Conservation (phyloP, 352 stramenopile species). For the Lagenidium giganteum region DNA sequence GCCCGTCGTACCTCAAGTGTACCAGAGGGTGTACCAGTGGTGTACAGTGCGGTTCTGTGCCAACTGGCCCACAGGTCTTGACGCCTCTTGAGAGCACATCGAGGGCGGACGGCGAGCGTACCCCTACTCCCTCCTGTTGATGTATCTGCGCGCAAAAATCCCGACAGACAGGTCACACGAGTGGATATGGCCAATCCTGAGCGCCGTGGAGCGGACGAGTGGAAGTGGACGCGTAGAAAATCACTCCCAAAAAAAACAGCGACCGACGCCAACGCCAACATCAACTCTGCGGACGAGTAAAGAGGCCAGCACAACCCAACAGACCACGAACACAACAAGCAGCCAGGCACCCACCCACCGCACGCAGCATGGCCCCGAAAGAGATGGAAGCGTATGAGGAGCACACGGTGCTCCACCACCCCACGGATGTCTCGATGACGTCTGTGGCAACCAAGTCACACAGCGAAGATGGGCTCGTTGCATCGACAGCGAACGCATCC, state of each 20-base stretch:
- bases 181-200: conserved; percentile 1
- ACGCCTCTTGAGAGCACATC: conserved; percentile 9
- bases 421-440: background rate
- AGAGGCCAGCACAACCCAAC: conserved; percentile 23
- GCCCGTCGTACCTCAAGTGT: too few species aligned
- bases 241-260: conserved; percentile 30
- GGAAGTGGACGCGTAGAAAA: conserved; percentile 3
- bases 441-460: background rate
- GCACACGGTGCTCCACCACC: background rate
- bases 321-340: conserved; percentile 10
- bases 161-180: conserved; percentile 1
- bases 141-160: background rate
- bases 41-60: too few species aligned
- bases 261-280: conserved; percentile 12
- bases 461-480: background rate
- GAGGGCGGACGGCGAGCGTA: conserved; percentile 14
- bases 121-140: conserved; percentile 10
- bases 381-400: conserved; percentile 22
- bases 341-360: background rate
- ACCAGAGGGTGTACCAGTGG: too few species aligned
- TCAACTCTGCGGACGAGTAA: conserved; percentile 14
- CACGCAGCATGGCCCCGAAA: conserved; percentile 37
- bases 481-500: conserved; percentile 1
- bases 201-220: conserved; percentile 15
- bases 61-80: too few species aligned